A percentile compares a stretch with the other conserved stretches of the same genome.
phyloP scores from a whole-genome alignment of 1,284 basidiomycete genomes.

The Moesziomyces parantarcticus region DNA sequence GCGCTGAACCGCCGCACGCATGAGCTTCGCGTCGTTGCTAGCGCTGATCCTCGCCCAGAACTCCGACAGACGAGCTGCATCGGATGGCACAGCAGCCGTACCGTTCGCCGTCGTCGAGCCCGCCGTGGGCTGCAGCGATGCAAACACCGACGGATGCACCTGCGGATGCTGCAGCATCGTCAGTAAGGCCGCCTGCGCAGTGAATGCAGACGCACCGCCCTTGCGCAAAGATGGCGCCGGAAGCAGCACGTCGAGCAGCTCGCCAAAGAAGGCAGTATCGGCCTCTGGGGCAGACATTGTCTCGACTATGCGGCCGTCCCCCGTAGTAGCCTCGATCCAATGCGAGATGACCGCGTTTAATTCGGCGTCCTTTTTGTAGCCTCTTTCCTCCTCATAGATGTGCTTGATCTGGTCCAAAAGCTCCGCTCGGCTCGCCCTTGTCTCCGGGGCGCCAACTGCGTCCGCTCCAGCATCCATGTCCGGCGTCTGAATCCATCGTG shows the following conservation, averaged over 20 bases:
- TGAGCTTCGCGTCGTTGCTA: conserved; percentile 25
- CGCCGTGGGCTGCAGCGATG: conserved; percentile 4
- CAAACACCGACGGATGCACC: conserved; percentile 37
- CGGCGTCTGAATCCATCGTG: conserved; percentile 20
- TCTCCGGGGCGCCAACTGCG: not conserved
- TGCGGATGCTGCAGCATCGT: conserved; percentile 17
- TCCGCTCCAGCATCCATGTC: conserved; percentile 1
- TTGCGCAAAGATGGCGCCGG: conserved; percentile 22
- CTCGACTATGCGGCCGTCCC: conserved; percentile 35
- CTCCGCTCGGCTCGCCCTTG: conserved; percentile 16
- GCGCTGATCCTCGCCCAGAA: conserved; percentile 32
- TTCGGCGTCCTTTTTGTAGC: conserved; percentile 8
- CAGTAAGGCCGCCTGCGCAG: conserved; percentile 16
- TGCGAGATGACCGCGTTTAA: conserved; percentile 9
- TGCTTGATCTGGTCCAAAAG: conserved; percentile 23
- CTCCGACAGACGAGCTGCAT: conserved; percentile 13
- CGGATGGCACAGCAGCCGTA: conserved; percentile 9
- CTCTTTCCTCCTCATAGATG: conserved; percentile 7
- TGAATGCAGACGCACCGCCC: conserved; percentile 1
- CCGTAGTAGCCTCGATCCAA: conserved; percentile 23
- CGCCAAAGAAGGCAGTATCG: conserved; percentile 21
- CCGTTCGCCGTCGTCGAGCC: not conserved
- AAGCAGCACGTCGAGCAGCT: conserved; percentile 27
- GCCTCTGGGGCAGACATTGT: conserved; percentile 29
- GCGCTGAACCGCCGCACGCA: conserved; percentile 20